phyloP scores from a whole-genome alignment of 371 early-diverging fungal species.

The Nematocida sp. region DNA sequence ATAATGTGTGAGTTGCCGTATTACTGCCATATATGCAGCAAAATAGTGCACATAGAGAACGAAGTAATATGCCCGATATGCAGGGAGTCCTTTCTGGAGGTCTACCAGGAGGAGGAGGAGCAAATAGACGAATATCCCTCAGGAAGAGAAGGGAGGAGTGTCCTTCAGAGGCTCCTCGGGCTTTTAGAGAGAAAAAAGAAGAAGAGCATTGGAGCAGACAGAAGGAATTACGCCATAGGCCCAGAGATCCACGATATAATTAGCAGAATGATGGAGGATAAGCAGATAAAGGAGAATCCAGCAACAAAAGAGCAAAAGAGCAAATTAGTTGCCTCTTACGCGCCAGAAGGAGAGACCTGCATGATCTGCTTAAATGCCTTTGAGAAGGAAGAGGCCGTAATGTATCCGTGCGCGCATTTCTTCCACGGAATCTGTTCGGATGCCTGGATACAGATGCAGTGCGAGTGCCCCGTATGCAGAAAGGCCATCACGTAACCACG shows the following conservation, averaged over 20 bases:
- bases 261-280: constrained; percentile 31
- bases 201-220: constrained; percentile 25
- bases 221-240: constrained; percentile 52
- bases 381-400: neutral
- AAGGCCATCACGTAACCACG: constrained; percentile 3
- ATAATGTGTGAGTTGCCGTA: constrained; percentile 45
- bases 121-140: neutral
- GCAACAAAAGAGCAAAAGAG: constrained; percentile 28
- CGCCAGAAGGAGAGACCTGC: constrained; percentile 8
- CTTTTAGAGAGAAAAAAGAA: neutral
- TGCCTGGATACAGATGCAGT: constrained; percentile 53
- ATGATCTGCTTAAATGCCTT: constrained; percentile 31
- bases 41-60: constrained; percentile 33
- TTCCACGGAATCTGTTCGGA: constrained; percentile 39
- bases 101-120: constrained; percentile 18
- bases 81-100: constrained; percentile 28
- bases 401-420: constrained; percentile 25
- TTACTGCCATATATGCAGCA: constrained; percentile 49
- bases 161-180: neutral
- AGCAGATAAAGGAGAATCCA: constrained; percentile 42
- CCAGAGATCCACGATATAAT: constrained; percentile 51
- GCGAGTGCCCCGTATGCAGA: constrained; percentile 52
- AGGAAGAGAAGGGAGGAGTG: neutral
- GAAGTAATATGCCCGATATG: constrained; percentile 39
- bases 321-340: neutral